phyloP scores from a whole-genome alignment of 768 basidiomycete species.

The Pholiota microspora region DNA sequence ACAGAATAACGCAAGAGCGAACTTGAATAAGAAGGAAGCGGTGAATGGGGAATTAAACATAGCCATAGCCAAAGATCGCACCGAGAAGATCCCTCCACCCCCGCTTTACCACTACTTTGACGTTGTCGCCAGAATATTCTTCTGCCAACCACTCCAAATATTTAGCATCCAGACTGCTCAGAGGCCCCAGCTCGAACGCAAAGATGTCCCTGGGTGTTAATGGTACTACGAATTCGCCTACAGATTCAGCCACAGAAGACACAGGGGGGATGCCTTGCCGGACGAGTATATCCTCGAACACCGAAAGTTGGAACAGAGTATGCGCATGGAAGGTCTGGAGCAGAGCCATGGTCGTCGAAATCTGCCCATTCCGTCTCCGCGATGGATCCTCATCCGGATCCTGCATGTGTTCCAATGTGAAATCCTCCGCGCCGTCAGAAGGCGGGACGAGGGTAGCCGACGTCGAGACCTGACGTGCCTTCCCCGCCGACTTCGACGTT shows the following conservation, averaged over 20 bases:
- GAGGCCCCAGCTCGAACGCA: slow-evolving; percentile 69
- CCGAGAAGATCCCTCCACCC: slow-evolving; percentile 51
- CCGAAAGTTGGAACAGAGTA: slow-evolving; percentile 54
- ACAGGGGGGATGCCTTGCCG: slow-evolving; percentile 7
- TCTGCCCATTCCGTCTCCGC: slow-evolving; percentile 30
- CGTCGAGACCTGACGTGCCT: slow-evolving; percentile 32
- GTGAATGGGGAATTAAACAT: slow-evolving; percentile 23
- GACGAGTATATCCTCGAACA: slow-evolving; percentile 24
- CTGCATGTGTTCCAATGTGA: slow-evolving; percentile 13
- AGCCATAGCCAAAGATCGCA: slow-evolving; percentile 46
- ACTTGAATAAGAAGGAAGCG: background rate
- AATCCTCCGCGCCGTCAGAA: slow-evolving; percentile 13
- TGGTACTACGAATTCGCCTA: slow-evolving; percentile 29
- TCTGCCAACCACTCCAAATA: slow-evolving; percentile 78
- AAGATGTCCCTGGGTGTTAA: slow-evolving; percentile 63
- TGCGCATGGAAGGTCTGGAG: slow-evolving; percentile 71
- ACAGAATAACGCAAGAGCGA: background rate
- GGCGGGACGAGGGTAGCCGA: slow-evolving; percentile 13
- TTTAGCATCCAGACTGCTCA: slow-evolving; percentile 67
- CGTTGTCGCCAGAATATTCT: slow-evolving; percentile 57
- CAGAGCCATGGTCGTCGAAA: slow-evolving; percentile 51
- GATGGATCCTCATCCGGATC: slow-evolving; percentile 18
- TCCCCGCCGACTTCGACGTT: slow-evolving; percentile 15
- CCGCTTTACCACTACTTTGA: slow-evolving; percentile 38
- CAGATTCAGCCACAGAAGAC: background rate